Percentiles rank a stretch among this genome's conserved stretches.
phyloP scores from a whole-genome alignment of 352 stramenopile species.

The Halophytophthora batemanensis region DNA sequence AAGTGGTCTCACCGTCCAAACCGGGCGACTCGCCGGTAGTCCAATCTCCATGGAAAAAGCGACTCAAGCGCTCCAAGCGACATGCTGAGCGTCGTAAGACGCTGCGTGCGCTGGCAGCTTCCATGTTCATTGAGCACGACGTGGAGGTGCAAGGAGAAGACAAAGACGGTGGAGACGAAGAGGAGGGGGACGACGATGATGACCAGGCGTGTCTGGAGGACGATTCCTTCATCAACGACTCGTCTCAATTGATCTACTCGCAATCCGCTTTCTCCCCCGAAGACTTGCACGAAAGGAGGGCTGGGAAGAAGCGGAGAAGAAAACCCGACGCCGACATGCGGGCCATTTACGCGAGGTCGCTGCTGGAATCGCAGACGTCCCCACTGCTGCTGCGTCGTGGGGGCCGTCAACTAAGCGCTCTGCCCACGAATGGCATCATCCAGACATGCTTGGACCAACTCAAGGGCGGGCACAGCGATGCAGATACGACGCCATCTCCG shows the following conservation, averaged over 20 bases:
- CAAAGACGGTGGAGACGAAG: constrained; percentile 53
- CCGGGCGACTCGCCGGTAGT: constrained; percentile 7
- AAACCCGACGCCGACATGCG: constrained; percentile 56
- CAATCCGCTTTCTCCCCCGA: constrained; percentile 33
- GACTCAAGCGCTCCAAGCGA: constrained; percentile 51
- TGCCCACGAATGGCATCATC: constrained; percentile 64
- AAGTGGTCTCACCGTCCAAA: constrained; percentile 18
- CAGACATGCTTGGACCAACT: constrained; percentile 57
- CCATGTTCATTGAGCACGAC: constrained; percentile 65
- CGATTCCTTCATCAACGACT: constrained; percentile 82
- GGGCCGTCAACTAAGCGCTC: constrained; percentile 27
- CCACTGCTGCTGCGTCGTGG: constrained; percentile 30
- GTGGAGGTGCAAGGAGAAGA: constrained; percentile 55
- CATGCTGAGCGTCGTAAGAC: constrained; percentile 27
- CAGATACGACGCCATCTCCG: constrained; percentile 7
- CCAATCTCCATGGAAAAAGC: constrained; percentile 61
- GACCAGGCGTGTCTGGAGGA: constrained; percentile 35
- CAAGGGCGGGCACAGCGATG: constrained; percentile 10
- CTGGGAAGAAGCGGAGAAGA: constrained; percentile 26
- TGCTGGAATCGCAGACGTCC: constrained; percentile 58
- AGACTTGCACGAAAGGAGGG: constrained; percentile 10
- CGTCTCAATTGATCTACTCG: constrained; percentile 78
- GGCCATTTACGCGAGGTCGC: constrained; percentile 67
- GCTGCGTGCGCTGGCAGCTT: constrained; percentile 26
- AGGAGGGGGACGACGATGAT: constrained; percentile 63